These are phyloP conservation scores for Candida easanensis DNA, from an alignment of 805 yeast genomes.

Conservation along the genomic window DNA sequence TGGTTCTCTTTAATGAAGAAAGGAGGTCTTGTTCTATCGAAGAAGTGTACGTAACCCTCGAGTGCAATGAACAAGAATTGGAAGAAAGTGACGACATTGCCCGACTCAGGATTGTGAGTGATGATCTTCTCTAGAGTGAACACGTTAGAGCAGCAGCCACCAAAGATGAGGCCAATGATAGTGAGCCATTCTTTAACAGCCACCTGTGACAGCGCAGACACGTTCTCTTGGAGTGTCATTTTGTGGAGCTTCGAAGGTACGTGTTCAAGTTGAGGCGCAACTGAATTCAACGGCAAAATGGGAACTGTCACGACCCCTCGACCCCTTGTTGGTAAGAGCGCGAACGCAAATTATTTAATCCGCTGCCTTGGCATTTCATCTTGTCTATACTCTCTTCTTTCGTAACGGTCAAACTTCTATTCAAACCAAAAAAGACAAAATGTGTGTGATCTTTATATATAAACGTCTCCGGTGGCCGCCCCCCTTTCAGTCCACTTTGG, in stretches of 20 bases:
- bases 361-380: no score
- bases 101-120: constrained; percentile 34
- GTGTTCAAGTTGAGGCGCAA: no score
- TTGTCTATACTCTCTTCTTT: no score
- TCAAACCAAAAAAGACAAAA: no score
- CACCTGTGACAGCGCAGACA: constrained; percentile 16
- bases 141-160: constrained; percentile 76
- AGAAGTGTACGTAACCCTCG: constrained; percentile 38
- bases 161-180: constrained; percentile 43
- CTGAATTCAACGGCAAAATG: no score
- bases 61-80: constrained; percentile 55
- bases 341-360: no score
- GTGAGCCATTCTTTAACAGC: constrained; percentile 24
- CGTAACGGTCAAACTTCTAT: no score
- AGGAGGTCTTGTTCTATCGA: constrained; percentile 30
- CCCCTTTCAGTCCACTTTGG: constrained; percentile 10
- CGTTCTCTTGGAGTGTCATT: not conserved
- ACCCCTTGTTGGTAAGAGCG: no score
- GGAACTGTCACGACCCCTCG: no score
- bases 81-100: constrained; percentile 53
- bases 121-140: constrained; percentile 57
- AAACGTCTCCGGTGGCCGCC: no score
- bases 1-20: constrained; percentile 32
- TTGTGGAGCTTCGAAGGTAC: not conserved
- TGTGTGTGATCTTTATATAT: no score